Percentiles rank a stretch among this genome's conserved stretches.
Conservation (phyloP, 2,329 filamentous ascomycete genomes). For the Phyllosticta citrichinensis region DNA sequence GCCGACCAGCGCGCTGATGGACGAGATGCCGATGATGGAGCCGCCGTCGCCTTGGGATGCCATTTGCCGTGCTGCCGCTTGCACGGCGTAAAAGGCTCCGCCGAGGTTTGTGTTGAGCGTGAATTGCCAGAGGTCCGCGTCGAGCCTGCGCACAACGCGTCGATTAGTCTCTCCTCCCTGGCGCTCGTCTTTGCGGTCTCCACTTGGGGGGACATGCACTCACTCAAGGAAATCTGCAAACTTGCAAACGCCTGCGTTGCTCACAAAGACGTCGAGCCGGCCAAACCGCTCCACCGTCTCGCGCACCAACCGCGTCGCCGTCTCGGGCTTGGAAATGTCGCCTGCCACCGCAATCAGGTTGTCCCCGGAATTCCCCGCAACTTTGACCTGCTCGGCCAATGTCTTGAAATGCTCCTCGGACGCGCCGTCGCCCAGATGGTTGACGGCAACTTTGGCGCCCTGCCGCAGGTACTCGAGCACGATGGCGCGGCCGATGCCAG, state of each 20-base stretch:
- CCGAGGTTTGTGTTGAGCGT: conserved; percentile 75
- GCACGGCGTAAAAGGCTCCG: conserved; percentile 79
- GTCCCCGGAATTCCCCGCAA: background rate
- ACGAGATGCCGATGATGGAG: conserved; percentile 67
- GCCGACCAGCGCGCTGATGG: conserved; percentile 66
- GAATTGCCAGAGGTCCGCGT: conserved; percentile 56
- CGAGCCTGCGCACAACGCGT: conserved; percentile 38
- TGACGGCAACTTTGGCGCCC: conserved; percentile 69
- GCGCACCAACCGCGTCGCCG: conserved; percentile 57
- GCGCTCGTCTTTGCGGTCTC: background rate
- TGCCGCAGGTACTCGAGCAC: conserved; percentile 68
- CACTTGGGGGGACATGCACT: background rate
- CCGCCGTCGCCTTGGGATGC: conserved; percentile 55
- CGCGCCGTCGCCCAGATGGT: conserved; percentile 57
- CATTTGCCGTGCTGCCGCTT: conserved; percentile 80
- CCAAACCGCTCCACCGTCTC: conserved; percentile 53
- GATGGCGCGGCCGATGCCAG: conserved; percentile 80
- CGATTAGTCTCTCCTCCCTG: no score
- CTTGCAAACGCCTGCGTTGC: conserved; percentile 79
- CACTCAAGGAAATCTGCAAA: conserved; percentile 78
- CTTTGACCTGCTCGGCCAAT: conserved; percentile 33
- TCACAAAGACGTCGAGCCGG: conserved; percentile 59
- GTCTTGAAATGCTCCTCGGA: conserved; percentile 37
- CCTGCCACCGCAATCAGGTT: conserved; percentile 58
- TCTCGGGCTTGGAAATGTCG: conserved; percentile 66